A percentile compares a stretch with the other conserved stretches of the same genome.
Evolutionary conservation across 2,329 filamentous ascomycete species (phyloP).

Genomic region (Clarireedia sp.): DNA sequence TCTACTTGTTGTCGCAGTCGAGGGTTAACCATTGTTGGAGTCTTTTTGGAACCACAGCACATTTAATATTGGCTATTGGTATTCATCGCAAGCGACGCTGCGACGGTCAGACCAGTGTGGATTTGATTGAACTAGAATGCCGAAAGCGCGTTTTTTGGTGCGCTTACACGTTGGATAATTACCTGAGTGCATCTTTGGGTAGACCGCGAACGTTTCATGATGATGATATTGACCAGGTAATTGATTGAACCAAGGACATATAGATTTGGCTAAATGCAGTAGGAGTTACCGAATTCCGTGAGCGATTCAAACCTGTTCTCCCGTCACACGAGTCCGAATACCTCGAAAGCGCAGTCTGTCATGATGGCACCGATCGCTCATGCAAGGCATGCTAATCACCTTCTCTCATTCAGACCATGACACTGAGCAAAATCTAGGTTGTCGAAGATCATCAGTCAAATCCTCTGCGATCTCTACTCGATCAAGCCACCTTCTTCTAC

Average conservation of each 20-base stretch:
- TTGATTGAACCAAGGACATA: background rate
- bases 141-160: constrained; percentile 56
- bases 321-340: constrained; percentile 23
- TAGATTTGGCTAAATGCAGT: background rate
- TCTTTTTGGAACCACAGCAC: constrained; percentile 29
- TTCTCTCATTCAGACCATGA: background rate
- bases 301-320: constrained; percentile 43
- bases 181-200: constrained; percentile 54
- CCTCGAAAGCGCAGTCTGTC: constrained; percentile 27
- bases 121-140: constrained; percentile 38
- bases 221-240: constrained; percentile 52
- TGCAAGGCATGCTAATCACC: constrained; percentile 27
- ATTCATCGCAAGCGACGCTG: constrained; percentile 22
- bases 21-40: constrained; percentile 32
- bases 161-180: constrained; percentile 56
- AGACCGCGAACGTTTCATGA: constrained; percentile 54
- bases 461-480: constrained; percentile 38
- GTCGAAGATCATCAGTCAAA: constrained; percentile 36
- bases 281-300: constrained; percentile 43
- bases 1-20: constrained; percentile 29
- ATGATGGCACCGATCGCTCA: constrained; percentile 40
- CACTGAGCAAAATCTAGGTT: constrained; percentile 23
- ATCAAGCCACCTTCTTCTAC: constrained; percentile 27
- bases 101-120: constrained; percentile 20
- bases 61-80: constrained; percentile 30